Conservation (phyloP, 2,329 filamentous ascomycete species). For the Botryotinia globosa region DNA sequence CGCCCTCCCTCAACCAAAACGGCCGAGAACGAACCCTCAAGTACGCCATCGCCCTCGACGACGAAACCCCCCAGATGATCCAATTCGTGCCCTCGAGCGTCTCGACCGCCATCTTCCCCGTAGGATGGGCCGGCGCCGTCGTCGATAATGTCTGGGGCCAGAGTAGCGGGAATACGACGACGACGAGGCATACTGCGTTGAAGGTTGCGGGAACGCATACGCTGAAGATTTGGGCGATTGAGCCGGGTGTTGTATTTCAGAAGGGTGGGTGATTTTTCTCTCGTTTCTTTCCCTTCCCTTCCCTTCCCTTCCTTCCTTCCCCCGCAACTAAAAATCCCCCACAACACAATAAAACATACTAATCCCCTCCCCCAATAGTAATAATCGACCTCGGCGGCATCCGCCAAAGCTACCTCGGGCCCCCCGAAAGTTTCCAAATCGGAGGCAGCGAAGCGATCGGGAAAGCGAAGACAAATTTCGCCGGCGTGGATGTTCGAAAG, state of each 20-base stretch:
- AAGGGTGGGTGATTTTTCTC: conserved; percentile 28
- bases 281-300: too few species aligned
- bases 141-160: conserved; percentile 34
- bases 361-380: conserved; percentile 23
- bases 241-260: conserved; percentile 41
- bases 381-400: conserved; percentile 44
- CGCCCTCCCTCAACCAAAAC: conserved; percentile 49
- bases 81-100: conserved; percentile 32
- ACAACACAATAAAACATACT: too few species aligned
- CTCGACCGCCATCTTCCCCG: conserved; percentile 29
- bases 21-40: conserved; percentile 50
- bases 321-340: too few species aligned
- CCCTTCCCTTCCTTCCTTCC: too few species aligned
- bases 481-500: conserved; percentile 18
- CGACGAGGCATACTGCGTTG: conserved; percentile 32
- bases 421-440: conserved; percentile 40
- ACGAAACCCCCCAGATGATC: conserved; percentile 39
- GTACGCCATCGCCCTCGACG: conserved; percentile 49
- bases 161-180: conserved; percentile 32
- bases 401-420: conserved; percentile 43
- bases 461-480: conserved; percentile 28
- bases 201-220: conserved; percentile 34
- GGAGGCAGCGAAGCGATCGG: conserved; percentile 27
- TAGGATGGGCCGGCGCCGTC: conserved; percentile 31
- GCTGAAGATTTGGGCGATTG: conserved; percentile 40